phyloP scores from a whole-genome alignment of 2,329 filamentous ascomycete species.

The Zalaria obscura region DNA sequence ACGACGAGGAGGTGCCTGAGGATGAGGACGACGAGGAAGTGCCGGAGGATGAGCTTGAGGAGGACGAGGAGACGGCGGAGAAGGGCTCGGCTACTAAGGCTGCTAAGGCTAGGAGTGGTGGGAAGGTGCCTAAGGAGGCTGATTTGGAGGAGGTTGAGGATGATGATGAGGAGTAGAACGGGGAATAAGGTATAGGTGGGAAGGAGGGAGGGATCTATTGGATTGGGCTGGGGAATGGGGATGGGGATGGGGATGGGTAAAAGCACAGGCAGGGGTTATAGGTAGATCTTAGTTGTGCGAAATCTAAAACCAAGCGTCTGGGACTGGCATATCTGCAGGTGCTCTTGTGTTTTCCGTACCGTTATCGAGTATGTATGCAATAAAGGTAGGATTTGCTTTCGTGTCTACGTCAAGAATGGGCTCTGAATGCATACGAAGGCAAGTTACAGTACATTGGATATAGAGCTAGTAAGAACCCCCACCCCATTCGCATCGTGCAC shows the following conservation, averaged over 20 bases:
- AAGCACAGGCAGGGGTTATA: background rate
- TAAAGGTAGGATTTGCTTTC: too few species aligned
- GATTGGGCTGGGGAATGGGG: conserved; percentile 2
- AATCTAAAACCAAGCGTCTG: too few species aligned
- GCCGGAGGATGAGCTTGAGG: conserved; percentile 2
- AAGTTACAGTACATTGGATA: too few species aligned
- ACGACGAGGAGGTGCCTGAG: conserved; percentile 4
- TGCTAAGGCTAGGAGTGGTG: conserved; percentile 1
- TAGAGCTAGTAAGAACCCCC: too few species aligned
- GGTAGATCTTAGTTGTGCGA: background rate
- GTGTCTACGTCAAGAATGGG: too few species aligned
- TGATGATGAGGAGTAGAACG: conserved; percentile 5
- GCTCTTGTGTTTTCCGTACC: too few species aligned
- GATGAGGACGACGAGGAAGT: conserved; percentile 10
- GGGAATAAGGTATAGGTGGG: conserved; percentile 1
- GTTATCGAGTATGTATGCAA: too few species aligned
- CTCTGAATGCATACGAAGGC: too few species aligned
- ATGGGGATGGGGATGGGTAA: conserved; percentile 3
- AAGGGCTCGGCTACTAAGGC: too few species aligned
- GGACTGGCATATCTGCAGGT: too few species aligned
- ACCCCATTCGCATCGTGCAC: too few species aligned
- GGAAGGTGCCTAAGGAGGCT: conserved; percentile 16
- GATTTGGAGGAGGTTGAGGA: conserved; percentile 16
- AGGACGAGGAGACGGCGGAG: too few species aligned
- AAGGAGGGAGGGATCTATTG: conserved; percentile 2